Evolutionary conservation across 495 filamentous ascomycete genomes (phyloP).

Genomic region (Glutinoglossum americanum): DNA sequence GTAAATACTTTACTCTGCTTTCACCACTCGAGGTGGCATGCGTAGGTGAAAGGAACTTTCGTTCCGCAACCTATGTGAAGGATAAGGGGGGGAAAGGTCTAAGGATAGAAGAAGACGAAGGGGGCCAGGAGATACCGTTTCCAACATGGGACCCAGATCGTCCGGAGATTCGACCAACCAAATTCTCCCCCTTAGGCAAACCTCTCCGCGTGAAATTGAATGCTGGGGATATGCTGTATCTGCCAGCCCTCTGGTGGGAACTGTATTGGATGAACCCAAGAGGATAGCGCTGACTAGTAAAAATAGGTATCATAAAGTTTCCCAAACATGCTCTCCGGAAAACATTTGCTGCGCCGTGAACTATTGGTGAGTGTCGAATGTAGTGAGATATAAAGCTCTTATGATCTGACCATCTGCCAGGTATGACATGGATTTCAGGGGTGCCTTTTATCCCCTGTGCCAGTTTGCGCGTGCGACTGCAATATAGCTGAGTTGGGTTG

Average conservation of each 20-base stretch:
- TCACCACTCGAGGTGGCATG: constrained; percentile 39
- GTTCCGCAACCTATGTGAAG: constrained; percentile 27
- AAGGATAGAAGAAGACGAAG: constrained; percentile 17
- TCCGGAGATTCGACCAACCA: constrained; percentile 23
- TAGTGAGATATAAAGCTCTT: neutral
- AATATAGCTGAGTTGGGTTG: neutral
- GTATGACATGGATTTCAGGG: constrained; percentile 49
- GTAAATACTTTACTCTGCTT: constrained; percentile 48
- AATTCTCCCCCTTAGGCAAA: constrained; percentile 29
- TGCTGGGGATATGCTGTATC: constrained; percentile 61
- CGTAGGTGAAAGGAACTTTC: constrained; percentile 34
- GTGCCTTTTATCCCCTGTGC: constrained; percentile 33
- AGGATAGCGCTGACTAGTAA: neutral
- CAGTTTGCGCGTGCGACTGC: constrained; percentile 26
- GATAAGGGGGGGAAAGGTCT: constrained; percentile 8
- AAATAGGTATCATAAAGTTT: constrained; percentile 43
- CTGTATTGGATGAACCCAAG: neutral
- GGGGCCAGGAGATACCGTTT: constrained; percentile 29
- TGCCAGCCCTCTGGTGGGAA: constrained; percentile 50
- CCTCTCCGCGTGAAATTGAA: constrained; percentile 38
- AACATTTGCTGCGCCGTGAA: constrained; percentile 55
- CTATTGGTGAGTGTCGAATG: constrained; percentile 37
- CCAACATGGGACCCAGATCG: constrained; percentile 49
- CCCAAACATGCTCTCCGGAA: constrained; percentile 37
- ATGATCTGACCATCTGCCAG: constrained; percentile 13